Percentiles rank a stretch among this genome's conserved stretches.
Conservation (phyloP, 2,329 filamentous ascomycete genomes). For the Periconia digitata region DNA sequence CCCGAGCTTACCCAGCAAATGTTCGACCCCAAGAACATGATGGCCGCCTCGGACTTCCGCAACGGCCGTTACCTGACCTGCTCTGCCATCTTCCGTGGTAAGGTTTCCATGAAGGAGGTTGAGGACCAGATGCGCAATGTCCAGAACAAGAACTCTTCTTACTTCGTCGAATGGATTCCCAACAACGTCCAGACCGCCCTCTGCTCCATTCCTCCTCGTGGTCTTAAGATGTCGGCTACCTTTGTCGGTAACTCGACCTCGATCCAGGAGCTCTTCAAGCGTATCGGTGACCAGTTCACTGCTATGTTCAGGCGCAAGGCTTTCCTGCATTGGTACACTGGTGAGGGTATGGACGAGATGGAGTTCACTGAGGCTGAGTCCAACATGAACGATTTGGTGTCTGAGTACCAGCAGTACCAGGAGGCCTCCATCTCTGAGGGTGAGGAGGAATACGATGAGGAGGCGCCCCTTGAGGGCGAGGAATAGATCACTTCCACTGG, state of each 20-base stretch:
- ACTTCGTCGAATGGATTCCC: conserved; percentile 99
- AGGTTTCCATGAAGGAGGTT: conserved; percentile 99
- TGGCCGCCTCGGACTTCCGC: conserved; percentile 99
- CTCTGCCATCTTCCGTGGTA: conserved; percentile 99
- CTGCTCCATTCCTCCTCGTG: conserved; percentile 96
- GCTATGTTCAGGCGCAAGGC: conserved; percentile 99
- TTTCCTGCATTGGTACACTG: conserved; percentile 99
- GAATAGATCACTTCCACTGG: conserved; percentile 48
- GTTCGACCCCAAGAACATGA: conserved; percentile 99
- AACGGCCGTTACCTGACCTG: conserved; percentile 99
- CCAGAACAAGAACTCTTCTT: conserved; percentile 99
- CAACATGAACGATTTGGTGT: conserved; percentile 99
- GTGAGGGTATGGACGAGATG: conserved; percentile 99
- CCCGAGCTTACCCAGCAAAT: conserved; percentile 99
- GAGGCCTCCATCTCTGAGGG: conserved; percentile 96
- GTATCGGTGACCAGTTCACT: conserved; percentile 98
- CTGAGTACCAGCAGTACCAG: conserved; percentile 99
- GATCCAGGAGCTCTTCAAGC: conserved; percentile 99
- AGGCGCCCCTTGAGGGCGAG: conserved; percentile 71
- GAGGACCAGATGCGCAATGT: conserved; percentile 99
- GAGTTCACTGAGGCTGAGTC: conserved; percentile 99
- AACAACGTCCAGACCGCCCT: conserved; percentile 99
- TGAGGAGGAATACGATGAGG: conserved; percentile 93
- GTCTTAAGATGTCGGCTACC: conserved; percentile 98
- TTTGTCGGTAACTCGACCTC: conserved; percentile 99